phyloP scores from a whole-genome alignment of 768 basidiomycete species.

The Russula sp. region DNA sequence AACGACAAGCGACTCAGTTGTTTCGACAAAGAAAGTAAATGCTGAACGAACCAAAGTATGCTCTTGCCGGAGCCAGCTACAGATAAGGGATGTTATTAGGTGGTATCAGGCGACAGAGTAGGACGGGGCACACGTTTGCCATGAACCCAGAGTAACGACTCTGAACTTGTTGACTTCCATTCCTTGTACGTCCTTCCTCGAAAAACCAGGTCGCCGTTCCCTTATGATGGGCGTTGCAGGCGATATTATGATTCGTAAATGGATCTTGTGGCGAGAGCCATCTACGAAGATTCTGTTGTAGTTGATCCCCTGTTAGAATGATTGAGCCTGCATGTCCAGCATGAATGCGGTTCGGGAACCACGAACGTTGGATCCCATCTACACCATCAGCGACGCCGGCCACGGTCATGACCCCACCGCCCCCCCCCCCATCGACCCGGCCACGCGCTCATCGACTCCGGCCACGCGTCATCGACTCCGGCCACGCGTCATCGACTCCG shows the following conservation, averaged over 20 bases:
- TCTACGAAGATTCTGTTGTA: not conserved
- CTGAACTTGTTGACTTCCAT: slow-evolving; percentile 1
- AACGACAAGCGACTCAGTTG: not conserved
- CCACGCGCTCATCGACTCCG: no score
- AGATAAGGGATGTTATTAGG: not conserved
- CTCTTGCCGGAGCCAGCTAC: slow-evolving; percentile 20
- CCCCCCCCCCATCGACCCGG: no score
- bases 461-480: no score
- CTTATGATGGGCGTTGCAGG: not conserved
- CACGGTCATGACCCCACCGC: no score
- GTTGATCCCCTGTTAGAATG: not conserved
- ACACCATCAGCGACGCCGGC: no score
- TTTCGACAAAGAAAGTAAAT: not conserved
- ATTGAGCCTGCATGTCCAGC: not conserved
- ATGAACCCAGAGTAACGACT: slow-evolving; percentile 7
- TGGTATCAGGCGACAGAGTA: not conserved
- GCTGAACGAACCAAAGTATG: slow-evolving; percentile 8
- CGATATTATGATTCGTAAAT: not conserved
- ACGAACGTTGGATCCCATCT: not conserved
- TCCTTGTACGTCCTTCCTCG: not conserved
- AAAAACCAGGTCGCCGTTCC: slow-evolving; percentile 13
- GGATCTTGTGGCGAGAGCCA: slow-evolving; percentile 20
- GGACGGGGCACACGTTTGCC: slow-evolving; percentile 6
- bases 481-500: no score
- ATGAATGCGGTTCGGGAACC: no score